Base-by-base conservation (phyloP, 768 basidiomycete genomes). In the Boletellus ananiceps region DNA sequence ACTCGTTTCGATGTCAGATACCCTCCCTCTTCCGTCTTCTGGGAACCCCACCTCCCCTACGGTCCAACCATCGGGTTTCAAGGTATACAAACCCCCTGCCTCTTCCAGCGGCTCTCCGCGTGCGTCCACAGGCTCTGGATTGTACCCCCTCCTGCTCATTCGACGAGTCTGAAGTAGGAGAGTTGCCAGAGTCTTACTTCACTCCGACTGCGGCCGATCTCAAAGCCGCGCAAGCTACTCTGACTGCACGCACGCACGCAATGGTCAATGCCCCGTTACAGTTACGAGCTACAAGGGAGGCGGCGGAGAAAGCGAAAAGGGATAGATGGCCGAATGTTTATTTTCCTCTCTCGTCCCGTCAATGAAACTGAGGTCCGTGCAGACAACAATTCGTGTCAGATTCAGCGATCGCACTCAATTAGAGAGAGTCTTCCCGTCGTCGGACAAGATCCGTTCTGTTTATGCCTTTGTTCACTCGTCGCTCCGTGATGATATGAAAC, bases 371-470 rank as follows among this genome's bases (percentile, higher is more conserved):
- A 70, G 38, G 27, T 40, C 31, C 44, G 35, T 32, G 13, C 57
- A 93, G 89, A 90, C 89, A 2, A 86, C 77, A 3, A 87, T 95
- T 57, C 81, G 93, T 16, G 68, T 95, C 56, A 80, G 79, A 58
- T 95, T 94, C 68, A 71, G 82, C 18, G 89, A 94, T 66, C 78
- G 86, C 41, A 88, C 83, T 2, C 83, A 86, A 61, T 74, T 95
- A 13, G 92, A 95, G 69, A 83, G 81, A 57, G 68, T 69, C 0
- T 93, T 94, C 60, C 75, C 82, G 3, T 93, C 92, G 6, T 78
- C 78, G 4, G 80, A 83, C 67, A 93, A 87, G 65, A 90, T 95
- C 44, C 78, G 79, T 43, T 74, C 84, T 2, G 80, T 95, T 8
- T 94, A 95, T 63, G 88, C 86, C 9, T 93, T 93, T 55, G 89